Evolutionary conservation across 805 yeast genomes (phyloP).

Genomic region (Candida boleticola): DNA sequence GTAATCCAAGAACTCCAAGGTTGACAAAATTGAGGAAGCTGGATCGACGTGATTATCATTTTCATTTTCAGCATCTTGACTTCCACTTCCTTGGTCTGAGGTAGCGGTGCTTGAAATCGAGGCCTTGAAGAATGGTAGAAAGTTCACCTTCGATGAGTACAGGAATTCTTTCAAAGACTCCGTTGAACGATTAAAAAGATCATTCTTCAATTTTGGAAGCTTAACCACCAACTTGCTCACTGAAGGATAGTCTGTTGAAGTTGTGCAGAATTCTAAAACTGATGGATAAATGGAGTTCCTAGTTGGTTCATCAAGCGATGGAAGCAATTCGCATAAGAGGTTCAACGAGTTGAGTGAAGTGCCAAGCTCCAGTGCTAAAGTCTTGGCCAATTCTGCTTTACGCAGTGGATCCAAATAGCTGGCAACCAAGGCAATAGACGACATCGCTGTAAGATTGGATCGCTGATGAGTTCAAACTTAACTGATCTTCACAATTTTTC

Average conservation of each 20-base stretch:
- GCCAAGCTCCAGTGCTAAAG: conserved; percentile 2
- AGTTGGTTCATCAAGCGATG: conserved; percentile 3
- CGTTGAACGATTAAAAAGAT: conserved; percentile 5
- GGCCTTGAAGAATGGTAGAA: conserved; percentile 15
- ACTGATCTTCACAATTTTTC: too few species aligned
- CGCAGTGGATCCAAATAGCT: conserved; percentile 20
- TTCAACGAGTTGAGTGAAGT: not conserved
- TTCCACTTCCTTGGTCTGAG: not conserved
- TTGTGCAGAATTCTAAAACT: conserved; percentile 2
- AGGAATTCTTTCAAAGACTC: conserved; percentile 8
- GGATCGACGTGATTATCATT: not conserved
- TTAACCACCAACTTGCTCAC: conserved; percentile 1
- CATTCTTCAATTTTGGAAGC: conserved; percentile 6
- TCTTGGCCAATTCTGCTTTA: conserved; percentile 7
- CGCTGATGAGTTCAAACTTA: too few species aligned
- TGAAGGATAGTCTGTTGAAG: not conserved
- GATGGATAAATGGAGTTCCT: conserved; percentile 5
- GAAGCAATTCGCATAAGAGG: conserved; percentile 3
- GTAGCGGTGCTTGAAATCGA: conserved; percentile 5
- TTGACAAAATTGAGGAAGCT: conserved; percentile 9
- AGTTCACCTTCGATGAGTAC: conserved; percentile 9
- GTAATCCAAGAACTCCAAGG: conserved; percentile 38
- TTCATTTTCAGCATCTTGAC: conserved; percentile 14
- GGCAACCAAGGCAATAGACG: conserved; percentile 20
- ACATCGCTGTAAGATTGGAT: conserved; percentile 15